These are phyloP conservation scores for Gracilaria gracilis DNA, from an alignment of 23 red algal species.

Conservation along the genomic window DNA sequence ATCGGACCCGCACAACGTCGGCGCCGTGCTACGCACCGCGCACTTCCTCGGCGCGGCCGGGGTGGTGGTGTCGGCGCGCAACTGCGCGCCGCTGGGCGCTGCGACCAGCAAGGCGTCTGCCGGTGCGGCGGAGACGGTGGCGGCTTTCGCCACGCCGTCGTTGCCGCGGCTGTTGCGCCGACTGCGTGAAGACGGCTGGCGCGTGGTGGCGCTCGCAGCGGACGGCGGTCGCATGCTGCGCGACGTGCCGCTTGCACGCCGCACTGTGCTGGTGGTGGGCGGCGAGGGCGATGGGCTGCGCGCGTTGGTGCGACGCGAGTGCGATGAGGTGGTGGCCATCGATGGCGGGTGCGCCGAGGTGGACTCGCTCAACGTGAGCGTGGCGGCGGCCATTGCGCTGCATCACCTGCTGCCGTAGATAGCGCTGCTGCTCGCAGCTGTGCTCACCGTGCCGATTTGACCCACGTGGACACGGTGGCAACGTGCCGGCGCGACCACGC, in stretches of 20 bases:
- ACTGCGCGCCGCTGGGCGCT: constrained; percentile 73
- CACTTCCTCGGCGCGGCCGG: constrained; percentile 90
- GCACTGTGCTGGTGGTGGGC: constrained; percentile 91
- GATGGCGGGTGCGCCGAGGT: constrained; percentile 45
- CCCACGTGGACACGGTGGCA: neutral
- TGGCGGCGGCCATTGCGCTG: constrained; percentile 87
- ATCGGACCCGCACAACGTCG: constrained; percentile 91
- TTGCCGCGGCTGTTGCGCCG: constrained; percentile 77
- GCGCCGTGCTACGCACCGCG: constrained; percentile 81
- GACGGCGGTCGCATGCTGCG: constrained; percentile 22
- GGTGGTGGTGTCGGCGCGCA: constrained; percentile 75
- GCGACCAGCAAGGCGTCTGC: constrained; percentile 89
- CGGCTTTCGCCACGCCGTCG: constrained; percentile 59
- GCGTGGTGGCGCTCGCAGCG: constrained; percentile 73
- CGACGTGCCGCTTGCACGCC: constrained; percentile 33
- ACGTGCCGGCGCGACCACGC: too few species aligned
- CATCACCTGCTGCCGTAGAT: constrained; percentile 78
- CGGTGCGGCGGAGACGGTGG: constrained; percentile 91
- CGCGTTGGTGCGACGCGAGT: constrained; percentile 73
- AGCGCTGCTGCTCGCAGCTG: constrained; percentile 81
- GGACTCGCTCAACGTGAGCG: constrained; percentile 96
- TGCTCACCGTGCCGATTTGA: too few species aligned
- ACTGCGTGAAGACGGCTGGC: constrained; percentile 74
- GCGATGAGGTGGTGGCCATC: constrained; percentile 78
- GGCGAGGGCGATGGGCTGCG: constrained; percentile 94